phyloP scores from a whole-genome alignment of 1,139 yeast genomes.

The Debaryomyces coudertii region DNA sequence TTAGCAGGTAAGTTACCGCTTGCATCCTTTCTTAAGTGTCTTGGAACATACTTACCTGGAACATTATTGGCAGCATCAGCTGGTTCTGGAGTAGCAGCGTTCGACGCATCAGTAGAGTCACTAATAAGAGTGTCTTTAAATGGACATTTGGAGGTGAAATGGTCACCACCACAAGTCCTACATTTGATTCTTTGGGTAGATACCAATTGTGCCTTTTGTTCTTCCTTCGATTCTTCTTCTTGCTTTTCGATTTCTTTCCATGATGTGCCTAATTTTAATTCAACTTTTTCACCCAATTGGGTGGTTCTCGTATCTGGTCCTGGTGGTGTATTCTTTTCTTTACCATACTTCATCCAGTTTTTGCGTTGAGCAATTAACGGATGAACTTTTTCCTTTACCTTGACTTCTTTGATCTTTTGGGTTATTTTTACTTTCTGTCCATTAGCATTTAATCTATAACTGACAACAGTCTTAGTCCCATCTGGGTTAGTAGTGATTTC shows the following conservation, averaged over 20 bases:
- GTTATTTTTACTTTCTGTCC: conserved; percentile 89
- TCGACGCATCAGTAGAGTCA: conserved; percentile 37
- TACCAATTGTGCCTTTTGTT: conserved; percentile 51
- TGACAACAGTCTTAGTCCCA: conserved; percentile 86
- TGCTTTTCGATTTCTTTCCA: conserved; percentile 69
- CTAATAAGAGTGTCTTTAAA: conserved; percentile 86
- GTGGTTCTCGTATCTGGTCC: conserved; percentile 92
- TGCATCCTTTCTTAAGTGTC: conserved; percentile 67
- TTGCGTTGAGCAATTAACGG: conserved; percentile 73
- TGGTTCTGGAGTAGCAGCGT: conserved; percentile 37
- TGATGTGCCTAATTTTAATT: conserved; percentile 65
- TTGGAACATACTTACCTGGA: conserved; percentile 69
- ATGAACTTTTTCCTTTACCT: conserved; percentile 80
- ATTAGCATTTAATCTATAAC: conserved; percentile 73
- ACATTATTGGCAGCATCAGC: conserved; percentile 39
- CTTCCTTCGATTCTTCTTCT: conserved; percentile 62
- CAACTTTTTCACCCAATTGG: conserved; percentile 84
- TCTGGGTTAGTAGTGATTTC: conserved; percentile 77
- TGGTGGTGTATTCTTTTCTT: conserved; percentile 71
- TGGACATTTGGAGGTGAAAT: conserved; percentile 95
- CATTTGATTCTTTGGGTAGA: conserved; percentile 62
- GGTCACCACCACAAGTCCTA: conserved; percentile 93
- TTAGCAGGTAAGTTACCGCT: conserved; percentile 58
- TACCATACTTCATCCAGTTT: conserved; percentile 82
- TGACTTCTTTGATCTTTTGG: conserved; percentile 77